Percentiles rank a stretch among this genome's conserved stretches.
These are phyloP conservation scores for Fusarium pseudocircinatum DNA, from an alignment of 2,329 filamentous ascomycete genomes.

Conservation along the genomic window DNA sequence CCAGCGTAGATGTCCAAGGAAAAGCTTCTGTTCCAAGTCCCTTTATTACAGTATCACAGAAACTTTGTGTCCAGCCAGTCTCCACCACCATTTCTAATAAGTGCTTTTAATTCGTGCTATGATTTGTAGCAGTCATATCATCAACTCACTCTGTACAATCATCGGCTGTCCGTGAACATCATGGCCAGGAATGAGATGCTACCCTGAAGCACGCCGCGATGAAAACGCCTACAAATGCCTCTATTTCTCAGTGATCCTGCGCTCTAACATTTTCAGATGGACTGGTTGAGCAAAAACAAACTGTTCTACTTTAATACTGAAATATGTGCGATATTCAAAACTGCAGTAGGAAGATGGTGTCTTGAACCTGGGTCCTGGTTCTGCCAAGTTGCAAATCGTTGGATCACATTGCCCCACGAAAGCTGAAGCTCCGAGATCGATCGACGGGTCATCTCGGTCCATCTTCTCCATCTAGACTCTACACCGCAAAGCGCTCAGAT, in stretches of 20 bases:
- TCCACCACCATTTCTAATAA: not conserved
- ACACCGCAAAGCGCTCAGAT: not conserved
- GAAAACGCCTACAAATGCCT: not conserved
- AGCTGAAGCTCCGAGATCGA: not conserved
- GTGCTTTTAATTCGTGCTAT: not conserved
- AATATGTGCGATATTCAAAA: rapidly evolving
- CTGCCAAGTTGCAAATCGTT: not conserved
- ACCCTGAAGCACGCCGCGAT: not conserved
- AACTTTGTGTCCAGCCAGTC: no score
- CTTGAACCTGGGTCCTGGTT: not conserved
- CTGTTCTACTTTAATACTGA: no score
- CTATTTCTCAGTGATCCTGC: no score
- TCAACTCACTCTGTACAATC: not conserved
- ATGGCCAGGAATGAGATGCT: not conserved
- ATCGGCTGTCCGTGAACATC: no score
- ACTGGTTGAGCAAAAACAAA: no score
- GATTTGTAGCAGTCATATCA: no score
- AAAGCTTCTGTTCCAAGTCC: not conserved
- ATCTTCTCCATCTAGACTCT: no score
- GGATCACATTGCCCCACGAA: not conserved
- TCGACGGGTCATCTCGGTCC: not conserved
- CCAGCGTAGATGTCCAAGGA: rapidly evolving
- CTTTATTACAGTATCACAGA: not conserved
- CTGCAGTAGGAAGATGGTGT: no score
- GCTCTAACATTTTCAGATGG: not conserved